Percentiles rank a stretch among this genome's conserved stretches.
Evolutionary conservation across 768 basidiomycete genomes (phyloP).

Genomic region (Lentinus brumalis): DNA sequence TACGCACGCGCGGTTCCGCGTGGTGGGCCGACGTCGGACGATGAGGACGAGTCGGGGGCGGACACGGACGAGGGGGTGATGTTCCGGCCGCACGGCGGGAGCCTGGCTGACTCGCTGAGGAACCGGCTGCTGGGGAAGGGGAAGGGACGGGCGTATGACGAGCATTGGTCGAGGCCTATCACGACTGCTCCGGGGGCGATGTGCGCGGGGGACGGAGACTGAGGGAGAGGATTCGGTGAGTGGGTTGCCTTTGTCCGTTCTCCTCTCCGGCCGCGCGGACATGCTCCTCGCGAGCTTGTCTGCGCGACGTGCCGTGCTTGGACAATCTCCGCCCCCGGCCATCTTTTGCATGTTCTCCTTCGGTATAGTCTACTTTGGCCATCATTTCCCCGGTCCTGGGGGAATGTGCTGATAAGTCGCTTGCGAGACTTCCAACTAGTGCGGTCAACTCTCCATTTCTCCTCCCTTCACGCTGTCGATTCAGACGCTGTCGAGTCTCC

Average conservation of each 20-base stretch:
- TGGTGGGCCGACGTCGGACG: slow-evolving; percentile 5
- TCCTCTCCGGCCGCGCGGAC: too few relatives aligned
- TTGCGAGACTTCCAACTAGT: not conserved
- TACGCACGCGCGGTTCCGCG: not conserved
- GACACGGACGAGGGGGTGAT: slow-evolving; percentile 19
- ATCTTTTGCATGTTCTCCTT: too few relatives aligned
- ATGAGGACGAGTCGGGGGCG: slow-evolving; percentile 10
- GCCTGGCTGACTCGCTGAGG: slow-evolving; percentile 20
- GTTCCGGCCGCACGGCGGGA: slow-evolving; percentile 4
- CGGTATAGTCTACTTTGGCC: too few relatives aligned
- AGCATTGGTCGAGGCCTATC: slow-evolving; percentile 39
- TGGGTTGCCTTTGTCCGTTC: not conserved
- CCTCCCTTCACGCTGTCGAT: too few relatives aligned
- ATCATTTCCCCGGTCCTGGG: too few relatives aligned
- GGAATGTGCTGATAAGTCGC: not conserved
- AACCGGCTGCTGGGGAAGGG: slow-evolving; percentile 26
- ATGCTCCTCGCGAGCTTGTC: too few relatives aligned
- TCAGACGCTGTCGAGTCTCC: too few relatives aligned
- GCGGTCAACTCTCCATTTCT: not conserved
- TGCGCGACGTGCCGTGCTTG: too few relatives aligned
- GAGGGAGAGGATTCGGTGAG: slow-evolving; percentile 77
- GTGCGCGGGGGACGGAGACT: slow-evolving; percentile 80
- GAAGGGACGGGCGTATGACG: slow-evolving; percentile 20
- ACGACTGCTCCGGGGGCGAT: slow-evolving; percentile 62
- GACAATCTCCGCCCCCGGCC: too few relatives aligned